phyloP scores from a whole-genome alignment of 202 grass and related monocot genomes.

The Schoenoplectus triqueter region DNA sequence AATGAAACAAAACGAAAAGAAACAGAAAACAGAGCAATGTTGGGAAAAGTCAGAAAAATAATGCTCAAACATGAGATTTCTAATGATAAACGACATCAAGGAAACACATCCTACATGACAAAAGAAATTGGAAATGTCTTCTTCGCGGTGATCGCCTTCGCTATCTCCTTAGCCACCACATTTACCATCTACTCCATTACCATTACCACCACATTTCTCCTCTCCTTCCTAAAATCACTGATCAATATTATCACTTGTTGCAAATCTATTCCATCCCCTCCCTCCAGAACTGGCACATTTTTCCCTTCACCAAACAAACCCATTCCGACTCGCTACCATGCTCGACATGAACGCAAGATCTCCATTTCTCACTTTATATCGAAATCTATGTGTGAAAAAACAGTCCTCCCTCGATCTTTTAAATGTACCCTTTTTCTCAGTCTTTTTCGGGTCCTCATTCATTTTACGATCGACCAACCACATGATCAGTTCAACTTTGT shows the following conservation, averaged over 20 bases:
- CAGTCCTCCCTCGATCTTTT: background rate
- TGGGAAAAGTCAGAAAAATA: background rate
- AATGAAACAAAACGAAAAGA: too few relatives aligned
- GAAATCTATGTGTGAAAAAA: background rate
- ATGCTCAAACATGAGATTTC: conserved; percentile 22
- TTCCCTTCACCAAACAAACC: background rate
- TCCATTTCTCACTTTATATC: background rate
- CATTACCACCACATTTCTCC: conserved; percentile 1
- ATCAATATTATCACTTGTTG: conserved; percentile 1
- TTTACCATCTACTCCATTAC: background rate
- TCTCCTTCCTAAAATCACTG: conserved; percentile 19
- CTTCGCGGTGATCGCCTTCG: background rate
- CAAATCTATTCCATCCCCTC: background rate
- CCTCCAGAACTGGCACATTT: background rate
- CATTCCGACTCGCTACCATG: background rate
- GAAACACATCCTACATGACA: background rate
- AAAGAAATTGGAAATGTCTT: background rate
- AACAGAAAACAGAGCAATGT: background rate
- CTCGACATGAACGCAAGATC: background rate
- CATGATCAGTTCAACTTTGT: background rate
- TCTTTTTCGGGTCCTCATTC: background rate
- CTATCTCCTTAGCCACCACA: conserved; percentile 2
- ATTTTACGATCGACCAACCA: background rate
- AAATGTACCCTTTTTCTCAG: conserved; percentile 9
- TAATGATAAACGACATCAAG: conserved; percentile 15